Evolutionary conservation across 352 stramenopile species (phyloP), one percentile per base, ranked within the genome.

Genomic region (Elongisporangium senticosum): DNA sequence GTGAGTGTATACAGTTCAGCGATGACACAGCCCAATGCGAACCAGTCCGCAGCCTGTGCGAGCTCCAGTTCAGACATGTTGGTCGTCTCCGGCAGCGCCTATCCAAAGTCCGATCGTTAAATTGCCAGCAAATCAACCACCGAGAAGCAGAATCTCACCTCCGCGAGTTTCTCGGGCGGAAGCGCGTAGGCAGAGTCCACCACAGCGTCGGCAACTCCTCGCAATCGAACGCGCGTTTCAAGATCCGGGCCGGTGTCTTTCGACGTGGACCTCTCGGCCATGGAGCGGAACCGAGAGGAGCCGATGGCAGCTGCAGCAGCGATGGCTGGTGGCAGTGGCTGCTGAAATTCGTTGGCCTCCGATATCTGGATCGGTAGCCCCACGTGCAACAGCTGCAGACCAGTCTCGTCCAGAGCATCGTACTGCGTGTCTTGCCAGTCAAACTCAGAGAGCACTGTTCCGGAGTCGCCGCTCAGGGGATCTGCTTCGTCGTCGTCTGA

Each of bases 11-110:
- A 94, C 15, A 93, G 65, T 60, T 95, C 85, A 0, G 79, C 79
- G 28, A 85, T 77, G 22, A 90, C 63, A 49, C 83, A 90, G 0
- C 82, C 85, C 21, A 95, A 59, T 1, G 77, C 67, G 55, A 93
- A 92, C 14, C 77, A 62, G 51, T 90, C 76, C 1, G 69, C 71
- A 15, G 75, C 72, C 58, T 67, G 64, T 21, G 65, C 64, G 7
- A 55, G 65, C 19, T 84, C 66, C 49, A 82, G 65, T 13, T 47
- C 57, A 5, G 59, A 69, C 33, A 84, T 64, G 20, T 52, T 39
- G 4, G 15, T n/a, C 1, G 47, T 40, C 13, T 66, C 61, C 22
- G 65, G 60, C 19, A 69, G 53, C 13, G n/a, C 48, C 58, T 71
- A n/a, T 10, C 4, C 17, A 37, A 54, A 11, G 33, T 14, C n/a